These are phyloP conservation scores for Chondrus crispus DNA, from an alignment of 23 red algal species.

Conservation along the genomic window DNA sequence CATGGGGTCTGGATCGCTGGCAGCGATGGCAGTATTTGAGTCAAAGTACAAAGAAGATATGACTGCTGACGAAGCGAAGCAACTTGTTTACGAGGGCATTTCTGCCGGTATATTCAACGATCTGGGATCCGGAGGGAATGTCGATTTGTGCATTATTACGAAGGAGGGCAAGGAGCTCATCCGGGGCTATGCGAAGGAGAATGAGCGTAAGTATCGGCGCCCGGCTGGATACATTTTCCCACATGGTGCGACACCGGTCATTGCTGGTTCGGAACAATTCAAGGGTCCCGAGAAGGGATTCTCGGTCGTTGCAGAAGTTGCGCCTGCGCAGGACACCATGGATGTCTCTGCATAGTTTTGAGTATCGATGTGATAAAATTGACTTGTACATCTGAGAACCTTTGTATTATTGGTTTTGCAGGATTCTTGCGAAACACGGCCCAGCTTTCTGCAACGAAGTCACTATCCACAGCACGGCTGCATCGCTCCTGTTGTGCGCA, in stretches of 20 bases:
- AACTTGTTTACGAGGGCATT: constrained; percentile 93
- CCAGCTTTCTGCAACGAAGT: no score
- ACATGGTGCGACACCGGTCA: constrained; percentile 69
- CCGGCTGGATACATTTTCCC: constrained; percentile 85
- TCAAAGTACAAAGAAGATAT: constrained; percentile 83
- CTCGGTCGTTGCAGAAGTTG: constrained; percentile 39
- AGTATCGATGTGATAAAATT: no score
- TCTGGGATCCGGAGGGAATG: constrained; percentile 96
- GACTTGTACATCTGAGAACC: no score
- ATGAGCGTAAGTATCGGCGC: constrained; percentile 82
- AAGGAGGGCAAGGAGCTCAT: constrained; percentile 74
- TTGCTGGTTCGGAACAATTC: constrained; percentile 48
- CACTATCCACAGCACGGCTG: no score
- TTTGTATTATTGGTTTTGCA: no score
- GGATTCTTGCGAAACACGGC: no score
- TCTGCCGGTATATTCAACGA: constrained; percentile 96
- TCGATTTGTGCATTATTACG: constrained; percentile 95
- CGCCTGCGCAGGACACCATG: constrained; percentile 14
- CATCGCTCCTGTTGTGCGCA: not conserved
- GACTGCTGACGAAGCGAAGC: constrained; percentile 80
- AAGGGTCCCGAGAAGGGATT: constrained; percentile 40
- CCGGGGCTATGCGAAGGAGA: constrained; percentile 89
- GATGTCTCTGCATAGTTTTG: constrained; percentile 57
- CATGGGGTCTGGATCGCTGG: constrained; percentile 95
- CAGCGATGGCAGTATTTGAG: constrained; percentile 99